phyloP scores from a whole-genome alignment of 768 basidiomycete genomes.

The Coprinopsis strossmayeri region DNA sequence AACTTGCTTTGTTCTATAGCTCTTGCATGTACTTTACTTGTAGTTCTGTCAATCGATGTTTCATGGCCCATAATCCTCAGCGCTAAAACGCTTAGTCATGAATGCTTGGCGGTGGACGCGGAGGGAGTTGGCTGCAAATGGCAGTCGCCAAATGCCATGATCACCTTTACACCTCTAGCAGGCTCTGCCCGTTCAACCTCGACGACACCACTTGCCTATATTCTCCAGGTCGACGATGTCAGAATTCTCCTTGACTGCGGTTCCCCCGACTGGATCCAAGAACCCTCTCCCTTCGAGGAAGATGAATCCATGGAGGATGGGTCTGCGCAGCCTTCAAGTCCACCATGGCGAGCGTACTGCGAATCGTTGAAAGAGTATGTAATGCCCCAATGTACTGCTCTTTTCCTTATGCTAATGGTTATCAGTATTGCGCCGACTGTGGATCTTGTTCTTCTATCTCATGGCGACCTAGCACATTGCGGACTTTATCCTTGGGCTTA shows the following conservation, averaged over 20 bases:
- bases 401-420: conserved; percentile 1
- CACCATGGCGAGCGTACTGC: conserved; percentile 62
- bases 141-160: conserved; percentile 44
- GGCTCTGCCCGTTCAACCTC: conserved; percentile 68
- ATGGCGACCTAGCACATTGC: conserved; percentile 84
- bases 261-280: conserved; percentile 79
- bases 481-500: conserved; percentile 93
- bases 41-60: too few species aligned
- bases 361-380: conserved; percentile 61
- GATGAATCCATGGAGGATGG: conserved; percentile 6
- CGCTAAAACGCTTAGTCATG: too few species aligned
- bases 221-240: conserved; percentile 92
- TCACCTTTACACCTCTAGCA: conserved; percentile 90
- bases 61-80: too few species aligned
- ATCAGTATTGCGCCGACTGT: conserved; percentile 62
- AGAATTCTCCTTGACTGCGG: conserved; percentile 93
- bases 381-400: background rate
- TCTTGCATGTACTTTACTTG: too few species aligned
- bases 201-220: conserved; percentile 67
- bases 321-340: conserved; percentile 22
- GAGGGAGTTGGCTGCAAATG: background rate
- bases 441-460: conserved; percentile 89
- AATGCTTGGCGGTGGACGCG: too few species aligned
- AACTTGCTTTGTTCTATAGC: too few species aligned
- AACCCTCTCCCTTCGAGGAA: conserved; percentile 32